These are phyloP conservation scores for Neonectria neomacrospora DNA, from an alignment of 2,329 filamentous ascomycete genomes.

Conservation along the genomic window DNA sequence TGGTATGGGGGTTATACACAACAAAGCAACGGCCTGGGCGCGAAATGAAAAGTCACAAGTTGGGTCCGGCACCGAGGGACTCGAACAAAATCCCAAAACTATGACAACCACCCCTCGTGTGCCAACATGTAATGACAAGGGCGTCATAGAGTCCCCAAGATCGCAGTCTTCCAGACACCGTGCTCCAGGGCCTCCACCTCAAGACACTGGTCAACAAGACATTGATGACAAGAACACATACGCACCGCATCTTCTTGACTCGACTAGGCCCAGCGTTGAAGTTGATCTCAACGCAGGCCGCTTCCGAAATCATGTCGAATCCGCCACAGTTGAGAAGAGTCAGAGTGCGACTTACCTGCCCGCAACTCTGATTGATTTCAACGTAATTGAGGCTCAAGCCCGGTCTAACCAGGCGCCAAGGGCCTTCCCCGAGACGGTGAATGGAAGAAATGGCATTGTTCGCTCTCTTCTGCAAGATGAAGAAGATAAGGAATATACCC, in stretches of 20 bases:
- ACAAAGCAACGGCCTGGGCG: background rate
- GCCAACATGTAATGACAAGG: slow-evolving; percentile 36
- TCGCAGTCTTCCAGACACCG: background rate
- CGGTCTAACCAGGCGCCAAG: background rate
- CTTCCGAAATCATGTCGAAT: background rate
- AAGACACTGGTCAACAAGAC: background rate
- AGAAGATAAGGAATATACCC: background rate
- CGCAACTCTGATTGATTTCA: background rate
- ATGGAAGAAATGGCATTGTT: slow-evolving; percentile 18
- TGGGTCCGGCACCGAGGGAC: too few species aligned
- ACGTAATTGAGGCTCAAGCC: background rate
- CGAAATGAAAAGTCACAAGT: background rate
- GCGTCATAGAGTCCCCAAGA: slow-evolving; percentile 32
- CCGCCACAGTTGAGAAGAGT: background rate
- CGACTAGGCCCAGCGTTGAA: too few species aligned
- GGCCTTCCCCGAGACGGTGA: slow-evolving; percentile 1
- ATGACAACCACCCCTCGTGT: background rate
- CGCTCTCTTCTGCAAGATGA: background rate
- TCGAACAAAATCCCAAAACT: background rate
- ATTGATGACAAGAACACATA: background rate
- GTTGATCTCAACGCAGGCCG: background rate
- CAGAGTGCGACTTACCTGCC: background rate
- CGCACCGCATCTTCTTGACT: background rate
- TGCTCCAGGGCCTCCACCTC: background rate
- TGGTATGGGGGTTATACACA: slow-evolving; percentile 22